phyloP scores from a whole-genome alignment of 345 rosid species.

The Euclidium syriacum region DNA sequence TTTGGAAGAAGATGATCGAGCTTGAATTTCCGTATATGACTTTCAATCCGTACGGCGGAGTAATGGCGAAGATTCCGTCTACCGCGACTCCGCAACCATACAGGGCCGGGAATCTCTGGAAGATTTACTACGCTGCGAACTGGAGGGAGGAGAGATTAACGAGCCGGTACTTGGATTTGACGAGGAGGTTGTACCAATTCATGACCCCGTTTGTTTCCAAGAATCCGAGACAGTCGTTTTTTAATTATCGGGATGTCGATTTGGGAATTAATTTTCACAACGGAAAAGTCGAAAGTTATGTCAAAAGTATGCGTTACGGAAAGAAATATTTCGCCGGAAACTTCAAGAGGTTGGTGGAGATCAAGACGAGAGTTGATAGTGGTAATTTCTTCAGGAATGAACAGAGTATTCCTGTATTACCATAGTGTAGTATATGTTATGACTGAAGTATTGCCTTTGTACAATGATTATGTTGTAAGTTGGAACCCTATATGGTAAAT shows the following conservation, averaged over 20 bases:
- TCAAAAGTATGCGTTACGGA: conserved; percentile 45
- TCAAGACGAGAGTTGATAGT: conserved; percentile 51
- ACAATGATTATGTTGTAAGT: conserved; percentile 12
- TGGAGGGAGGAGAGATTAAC: conserved; percentile 45
- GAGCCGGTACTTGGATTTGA: conserved; percentile 19
- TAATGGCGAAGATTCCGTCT: conserved; percentile 39
- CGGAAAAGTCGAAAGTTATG: conserved; percentile 24
- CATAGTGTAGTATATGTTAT: conserved; percentile 5
- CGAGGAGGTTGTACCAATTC: conserved; percentile 35
- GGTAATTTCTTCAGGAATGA: conserved; percentile 49
- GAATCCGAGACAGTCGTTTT: conserved; percentile 49
- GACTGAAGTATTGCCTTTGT: conserved; percentile 6
- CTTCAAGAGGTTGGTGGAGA: conserved; percentile 45
- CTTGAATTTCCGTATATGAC: conserved; percentile 17
- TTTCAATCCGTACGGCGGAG: conserved; percentile 60
- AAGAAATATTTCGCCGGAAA: conserved; percentile 42
- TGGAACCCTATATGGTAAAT: no score
- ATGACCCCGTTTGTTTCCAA: conserved; percentile 56
- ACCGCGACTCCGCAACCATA: conserved; percentile 50
- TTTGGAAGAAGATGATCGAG: conserved; percentile 46
- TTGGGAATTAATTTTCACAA: conserved; percentile 31
- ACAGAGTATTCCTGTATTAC: conserved; percentile 48
- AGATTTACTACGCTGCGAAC: conserved; percentile 38
- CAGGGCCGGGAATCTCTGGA: conserved; percentile 50
- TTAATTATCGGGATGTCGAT: conserved; percentile 51